phyloP scores from a whole-genome alignment of 805 yeast species.

The Lachancea mirantina region DNA sequence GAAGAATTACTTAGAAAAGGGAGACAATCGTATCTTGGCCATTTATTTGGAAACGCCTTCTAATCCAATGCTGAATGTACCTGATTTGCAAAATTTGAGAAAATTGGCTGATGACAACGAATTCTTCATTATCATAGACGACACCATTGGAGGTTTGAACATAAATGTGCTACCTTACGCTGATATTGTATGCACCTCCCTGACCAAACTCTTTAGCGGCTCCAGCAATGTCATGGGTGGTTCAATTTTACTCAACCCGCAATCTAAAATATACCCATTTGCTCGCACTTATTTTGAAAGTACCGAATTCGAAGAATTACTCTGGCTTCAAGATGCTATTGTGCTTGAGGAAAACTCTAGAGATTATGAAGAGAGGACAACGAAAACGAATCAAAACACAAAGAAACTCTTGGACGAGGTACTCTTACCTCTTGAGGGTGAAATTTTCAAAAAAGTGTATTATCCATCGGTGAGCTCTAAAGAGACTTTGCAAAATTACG shows the following conservation, averaged over 20 bases:
- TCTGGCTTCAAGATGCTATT: slow-evolving; percentile 94
- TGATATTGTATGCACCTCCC: slow-evolving; percentile 81
- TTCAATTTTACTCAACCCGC: slow-evolving; percentile 69
- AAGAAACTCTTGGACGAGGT: slow-evolving; percentile 44
- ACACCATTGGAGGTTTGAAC: slow-evolving; percentile 70
- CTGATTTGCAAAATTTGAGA: slow-evolving; percentile 57
- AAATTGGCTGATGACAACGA: slow-evolving; percentile 53
- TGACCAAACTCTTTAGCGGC: slow-evolving; percentile 90
- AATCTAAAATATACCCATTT: slow-evolving; percentile 45
- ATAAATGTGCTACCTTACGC: slow-evolving; percentile 72
- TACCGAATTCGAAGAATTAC: slow-evolving; percentile 60
- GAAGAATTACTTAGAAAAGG: slow-evolving; percentile 46
- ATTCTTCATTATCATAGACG: slow-evolving; percentile 78
- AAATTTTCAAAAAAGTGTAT: slow-evolving; percentile 53
- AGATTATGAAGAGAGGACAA: slow-evolving; percentile 65
- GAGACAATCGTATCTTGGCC: slow-evolving; percentile 49
- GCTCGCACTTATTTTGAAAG: slow-evolving; percentile 28
- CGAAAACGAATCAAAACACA: slow-evolving; percentile 48
- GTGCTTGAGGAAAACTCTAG: slow-evolving; percentile 88
- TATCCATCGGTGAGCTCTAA: slow-evolving; percentile 55
- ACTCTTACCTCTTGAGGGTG: slow-evolving; percentile 36
- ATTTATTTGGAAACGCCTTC: slow-evolving; percentile 87
- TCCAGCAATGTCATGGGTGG: slow-evolving; percentile 97
- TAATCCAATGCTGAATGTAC: slow-evolving; percentile 78
- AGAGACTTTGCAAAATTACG: slow-evolving; percentile 57